Base-by-base conservation (phyloP, 495 filamentous ascomycete species). In the Lineolata rhizophorae region DNA sequence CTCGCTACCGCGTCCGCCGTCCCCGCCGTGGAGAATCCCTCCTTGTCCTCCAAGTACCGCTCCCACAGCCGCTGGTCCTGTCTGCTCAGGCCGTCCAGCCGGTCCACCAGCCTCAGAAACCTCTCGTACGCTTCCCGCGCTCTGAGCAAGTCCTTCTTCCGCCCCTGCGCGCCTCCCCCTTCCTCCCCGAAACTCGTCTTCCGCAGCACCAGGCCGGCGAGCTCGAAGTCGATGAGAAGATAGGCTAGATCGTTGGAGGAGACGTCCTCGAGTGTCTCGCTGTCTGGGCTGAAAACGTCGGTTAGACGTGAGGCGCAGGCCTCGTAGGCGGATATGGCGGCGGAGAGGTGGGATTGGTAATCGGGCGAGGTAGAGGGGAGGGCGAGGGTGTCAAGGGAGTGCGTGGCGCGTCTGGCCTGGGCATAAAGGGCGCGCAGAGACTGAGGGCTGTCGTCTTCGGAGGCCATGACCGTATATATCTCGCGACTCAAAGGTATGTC, bases 261-360 rank as follows among this genome's bases (percentile, higher is more conserved):
- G 18, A 95, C 56, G 58, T 97, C 87, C 34, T 95, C 90, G 20
- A 92, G 52, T 2, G 66, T 62, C 48, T 97, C 87, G n/a, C n/a
- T n/a, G 50, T 97, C 95, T 5, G 72, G 63, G 45, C 80, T 87
- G 62, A 94, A 95, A 9, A 95, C 51, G 0, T 78, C 74, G 31
- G 85, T 54, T 27, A 67, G 58, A 36, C 66, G 55, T 38, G 78
- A 67, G 22, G 83, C 63, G 50, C 76, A 82, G 48, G 77, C 61
- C 39, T 79, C 61, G 52, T 92, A 78, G 32, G 66, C 60, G 34
- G 60, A 44, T 31, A 91, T 67, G 11, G 76, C 65, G 20, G 63
- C 50, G 34, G 56, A 56, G 34, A 94, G 61, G 38, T 72, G 66
- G 35, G 70, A 59, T 41, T 70, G 65, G 55, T 79, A 87, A 18